These are phyloP conservation scores for Kodamaea restingae DNA, from an alignment of 805 yeast genomes.

Conservation along the genomic window DNA sequence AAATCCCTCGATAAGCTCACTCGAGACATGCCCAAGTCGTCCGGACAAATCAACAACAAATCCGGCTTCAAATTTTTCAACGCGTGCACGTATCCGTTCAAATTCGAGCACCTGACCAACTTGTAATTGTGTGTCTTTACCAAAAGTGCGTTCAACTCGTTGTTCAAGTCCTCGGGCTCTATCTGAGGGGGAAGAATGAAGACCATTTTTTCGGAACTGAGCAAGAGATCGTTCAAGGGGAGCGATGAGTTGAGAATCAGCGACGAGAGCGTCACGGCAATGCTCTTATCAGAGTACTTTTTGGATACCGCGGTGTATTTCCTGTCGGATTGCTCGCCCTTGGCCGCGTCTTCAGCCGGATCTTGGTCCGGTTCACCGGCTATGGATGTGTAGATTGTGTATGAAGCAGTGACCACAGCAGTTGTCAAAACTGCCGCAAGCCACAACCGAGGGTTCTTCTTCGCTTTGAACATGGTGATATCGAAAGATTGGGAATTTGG, in stretches of 20 bases:
- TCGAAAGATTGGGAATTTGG: background rate
- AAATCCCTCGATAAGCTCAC: constrained; percentile 31
- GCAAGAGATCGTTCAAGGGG: constrained; percentile 37
- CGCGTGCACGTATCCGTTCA: constrained; percentile 38
- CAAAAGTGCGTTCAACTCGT: constrained; percentile 10
- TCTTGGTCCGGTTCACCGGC: constrained; percentile 2
- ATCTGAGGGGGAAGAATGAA: constrained; percentile 43
- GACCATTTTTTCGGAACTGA: constrained; percentile 36
- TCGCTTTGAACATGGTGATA: constrained; percentile 3
- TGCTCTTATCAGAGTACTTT: constrained; percentile 28
- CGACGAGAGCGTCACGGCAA: constrained; percentile 41
- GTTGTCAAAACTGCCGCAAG: constrained; percentile 35
- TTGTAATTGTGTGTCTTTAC: constrained; percentile 27
- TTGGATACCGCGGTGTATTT: constrained; percentile 9
- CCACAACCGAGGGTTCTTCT: constrained; percentile 16
- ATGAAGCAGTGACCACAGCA: constrained; percentile 30
- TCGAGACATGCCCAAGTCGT: constrained; percentile 36
- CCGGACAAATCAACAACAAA: constrained; percentile 36
- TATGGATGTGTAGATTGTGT: constrained; percentile 26
- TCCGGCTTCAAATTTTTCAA: constrained; percentile 41
- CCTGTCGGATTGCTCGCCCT: constrained; percentile 6
- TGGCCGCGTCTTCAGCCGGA: background rate
- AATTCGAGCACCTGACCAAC: constrained; percentile 35
- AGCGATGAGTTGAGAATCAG: constrained; percentile 34
- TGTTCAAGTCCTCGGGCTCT: constrained; percentile 33